These are phyloP conservation scores for Plasmodium knowlesi DNA, from an alignment of 169 alveolate species.

Conservation along the genomic window DNA sequence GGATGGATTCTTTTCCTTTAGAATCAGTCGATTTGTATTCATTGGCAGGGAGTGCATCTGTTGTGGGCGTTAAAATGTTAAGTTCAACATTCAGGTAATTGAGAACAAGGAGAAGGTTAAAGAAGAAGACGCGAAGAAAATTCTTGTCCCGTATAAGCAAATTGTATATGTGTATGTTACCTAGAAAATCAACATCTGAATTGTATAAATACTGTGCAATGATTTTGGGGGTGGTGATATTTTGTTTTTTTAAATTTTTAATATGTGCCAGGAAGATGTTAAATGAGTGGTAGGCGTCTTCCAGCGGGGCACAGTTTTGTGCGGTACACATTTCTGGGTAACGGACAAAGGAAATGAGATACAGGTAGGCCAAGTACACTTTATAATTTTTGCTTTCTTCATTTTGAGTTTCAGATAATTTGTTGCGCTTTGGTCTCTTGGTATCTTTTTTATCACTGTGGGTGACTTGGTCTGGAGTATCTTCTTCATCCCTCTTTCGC, in stretches of 20 bases:
- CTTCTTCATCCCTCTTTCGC: constrained; percentile 7
- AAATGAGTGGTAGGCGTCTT: constrained; percentile 39
- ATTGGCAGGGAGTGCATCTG: not conserved
- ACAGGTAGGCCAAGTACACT: constrained; percentile 19
- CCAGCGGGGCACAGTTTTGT: not conserved
- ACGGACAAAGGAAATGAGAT: constrained; percentile 19
- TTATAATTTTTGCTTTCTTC: constrained; percentile 8
- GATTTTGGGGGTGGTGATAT: not conserved
- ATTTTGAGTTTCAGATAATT: not conserved
- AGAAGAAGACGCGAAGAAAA: constrained; percentile 28
- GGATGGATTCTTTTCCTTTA: not conserved
- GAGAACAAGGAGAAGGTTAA: constrained; percentile 13
- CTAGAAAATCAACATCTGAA: constrained; percentile 13
- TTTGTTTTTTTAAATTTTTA: constrained; percentile 24
- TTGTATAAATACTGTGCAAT: constrained; percentile 14
- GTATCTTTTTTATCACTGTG: not conserved
- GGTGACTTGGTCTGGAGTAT: not conserved
- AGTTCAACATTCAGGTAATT: constrained; percentile 26
- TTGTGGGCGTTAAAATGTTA: not conserved
- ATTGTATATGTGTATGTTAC: constrained; percentile 29
- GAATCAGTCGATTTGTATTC: not conserved
- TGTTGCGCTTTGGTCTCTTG: not conserved
- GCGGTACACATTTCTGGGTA: constrained; percentile 41
- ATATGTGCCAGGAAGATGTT: constrained; percentile 9
- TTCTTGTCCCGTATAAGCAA: constrained; percentile 27